Evolutionary conservation across 2,329 filamentous ascomycete species (phyloP).

Genomic region (Hypoxylon sp.): DNA sequence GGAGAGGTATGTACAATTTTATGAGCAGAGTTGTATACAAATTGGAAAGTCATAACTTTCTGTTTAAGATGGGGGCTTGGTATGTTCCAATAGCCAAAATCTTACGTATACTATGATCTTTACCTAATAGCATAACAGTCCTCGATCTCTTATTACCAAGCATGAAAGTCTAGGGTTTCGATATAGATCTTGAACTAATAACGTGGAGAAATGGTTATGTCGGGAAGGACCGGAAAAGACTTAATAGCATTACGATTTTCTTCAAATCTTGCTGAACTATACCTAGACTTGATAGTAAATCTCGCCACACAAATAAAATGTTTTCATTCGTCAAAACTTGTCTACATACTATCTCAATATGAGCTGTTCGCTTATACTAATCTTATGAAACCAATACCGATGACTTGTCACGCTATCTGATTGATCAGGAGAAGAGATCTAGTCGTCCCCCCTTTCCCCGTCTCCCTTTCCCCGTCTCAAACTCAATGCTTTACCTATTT

Average conservation of each 20-base stretch:
- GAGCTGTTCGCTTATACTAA: constrained; percentile 20
- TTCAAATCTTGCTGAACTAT: not conserved
- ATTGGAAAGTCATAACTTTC: not conserved
- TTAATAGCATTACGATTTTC: not conserved
- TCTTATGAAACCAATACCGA: constrained; percentile 21
- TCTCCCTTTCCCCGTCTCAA: constrained; percentile 23
- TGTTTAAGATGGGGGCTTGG: not conserved
- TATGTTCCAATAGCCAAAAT: not conserved
- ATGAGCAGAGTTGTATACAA: not conserved
- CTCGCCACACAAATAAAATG: not conserved
- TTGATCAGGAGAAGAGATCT: constrained; percentile 7
- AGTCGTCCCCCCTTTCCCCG: constrained; percentile 21
- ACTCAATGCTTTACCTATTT: constrained; percentile 10
- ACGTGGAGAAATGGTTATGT: not conserved
- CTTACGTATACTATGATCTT: not conserved
- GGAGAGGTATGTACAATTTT: not conserved
- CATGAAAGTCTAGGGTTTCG: not conserved
- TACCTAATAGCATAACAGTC: not conserved
- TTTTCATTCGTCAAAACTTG: constrained; percentile 4
- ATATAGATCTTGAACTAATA: not conserved
- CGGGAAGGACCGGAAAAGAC: not conserved
- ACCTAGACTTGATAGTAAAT: not conserved
- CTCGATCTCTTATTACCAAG: not conserved
- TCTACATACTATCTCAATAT: constrained; percentile 3
- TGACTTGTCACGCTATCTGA: constrained; percentile 30